Conservation (phyloP, 1,139 yeast genomes). For the Pichia kudriavzevii region DNA sequence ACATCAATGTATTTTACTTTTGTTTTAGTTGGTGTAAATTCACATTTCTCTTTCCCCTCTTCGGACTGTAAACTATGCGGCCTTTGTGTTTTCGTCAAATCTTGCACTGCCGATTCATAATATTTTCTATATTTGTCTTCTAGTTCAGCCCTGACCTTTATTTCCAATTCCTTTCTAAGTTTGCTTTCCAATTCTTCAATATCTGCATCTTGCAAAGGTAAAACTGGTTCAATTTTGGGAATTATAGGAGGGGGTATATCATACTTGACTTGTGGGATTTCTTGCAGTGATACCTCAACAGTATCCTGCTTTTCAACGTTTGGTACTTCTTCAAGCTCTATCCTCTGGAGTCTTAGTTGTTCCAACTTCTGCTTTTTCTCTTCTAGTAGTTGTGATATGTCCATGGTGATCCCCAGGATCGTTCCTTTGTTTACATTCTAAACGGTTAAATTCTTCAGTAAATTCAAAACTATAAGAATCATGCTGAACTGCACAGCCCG, state of each 20-base stretch:
- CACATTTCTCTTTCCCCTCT: no score
- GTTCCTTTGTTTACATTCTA: no score
- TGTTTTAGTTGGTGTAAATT: no score
- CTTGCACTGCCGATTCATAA: conserved; percentile 2
- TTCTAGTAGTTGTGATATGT: conserved; percentile 25
- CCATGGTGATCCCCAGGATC: no score
- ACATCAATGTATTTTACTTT: conserved; percentile 4
- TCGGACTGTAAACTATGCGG: no score
- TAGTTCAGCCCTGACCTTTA: no score
- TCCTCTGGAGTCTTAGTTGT: conserved; percentile 6
- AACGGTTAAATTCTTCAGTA: no score
- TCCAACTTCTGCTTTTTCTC: conserved; percentile 29
- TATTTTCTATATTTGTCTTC: conserved; percentile 8
- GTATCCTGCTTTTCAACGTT: not conserved
- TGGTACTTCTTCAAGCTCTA: conserved; percentile 1
- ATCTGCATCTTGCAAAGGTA: not conserved
- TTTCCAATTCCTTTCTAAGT: conserved; percentile 7
- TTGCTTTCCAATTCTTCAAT: conserved; percentile 7
- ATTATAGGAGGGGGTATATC: not conserved
- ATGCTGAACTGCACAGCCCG: no score
- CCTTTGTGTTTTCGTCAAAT: not conserved
- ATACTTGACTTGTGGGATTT: no score
- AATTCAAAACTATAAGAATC: no score
- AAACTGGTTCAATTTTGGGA: not conserved
- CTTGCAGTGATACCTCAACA: no score